A percentile compares a stretch with the other conserved stretches of the same genome.
Conservation (phyloP, 176 grass and related monocot genomes). For the Canna indica region DNA sequence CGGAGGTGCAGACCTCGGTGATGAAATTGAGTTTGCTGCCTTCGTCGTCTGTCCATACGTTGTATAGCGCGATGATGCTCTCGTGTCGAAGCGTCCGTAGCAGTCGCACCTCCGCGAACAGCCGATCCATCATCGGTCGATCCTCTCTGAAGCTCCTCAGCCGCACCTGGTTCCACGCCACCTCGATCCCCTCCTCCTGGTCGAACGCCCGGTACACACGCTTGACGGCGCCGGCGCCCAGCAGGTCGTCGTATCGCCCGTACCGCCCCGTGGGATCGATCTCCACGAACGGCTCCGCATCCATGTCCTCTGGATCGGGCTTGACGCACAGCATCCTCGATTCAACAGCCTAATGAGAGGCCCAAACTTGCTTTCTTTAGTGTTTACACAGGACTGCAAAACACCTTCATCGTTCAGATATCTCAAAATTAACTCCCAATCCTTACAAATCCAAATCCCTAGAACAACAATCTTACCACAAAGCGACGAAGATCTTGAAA, state of each 20-base stretch:
- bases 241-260: constrained; percentile 70
- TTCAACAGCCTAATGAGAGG: not conserved
- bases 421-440: not conserved
- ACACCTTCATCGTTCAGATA: not conserved
- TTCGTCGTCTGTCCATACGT: constrained; percentile 65
- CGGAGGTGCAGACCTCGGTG: constrained; percentile 92
- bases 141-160: constrained; percentile 50
- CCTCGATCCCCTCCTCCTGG: constrained; percentile 98
- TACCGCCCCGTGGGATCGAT: constrained; percentile 78
- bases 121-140: constrained; percentile 50
- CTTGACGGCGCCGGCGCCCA: constrained; percentile 81
- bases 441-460: not conserved
- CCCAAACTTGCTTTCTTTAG: too few relatives aligned
- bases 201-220: constrained; percentile 97
- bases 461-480: too few relatives aligned
- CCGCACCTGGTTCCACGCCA: constrained; percentile 89
- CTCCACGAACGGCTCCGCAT: constrained; percentile 75
- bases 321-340: constrained; percentile 13
- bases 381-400: too few relatives aligned
- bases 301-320: constrained; percentile 14
- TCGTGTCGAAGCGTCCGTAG: constrained; percentile 73
- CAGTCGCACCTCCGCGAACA: constrained; percentile 78
- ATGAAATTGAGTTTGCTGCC: constrained; percentile 88
- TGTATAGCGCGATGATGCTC: constrained; percentile 86
- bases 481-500: not conserved